phyloP scores from a whole-genome alignment of 2,329 filamentous ascomycete species.

The Epichloe uncinata region DNA sequence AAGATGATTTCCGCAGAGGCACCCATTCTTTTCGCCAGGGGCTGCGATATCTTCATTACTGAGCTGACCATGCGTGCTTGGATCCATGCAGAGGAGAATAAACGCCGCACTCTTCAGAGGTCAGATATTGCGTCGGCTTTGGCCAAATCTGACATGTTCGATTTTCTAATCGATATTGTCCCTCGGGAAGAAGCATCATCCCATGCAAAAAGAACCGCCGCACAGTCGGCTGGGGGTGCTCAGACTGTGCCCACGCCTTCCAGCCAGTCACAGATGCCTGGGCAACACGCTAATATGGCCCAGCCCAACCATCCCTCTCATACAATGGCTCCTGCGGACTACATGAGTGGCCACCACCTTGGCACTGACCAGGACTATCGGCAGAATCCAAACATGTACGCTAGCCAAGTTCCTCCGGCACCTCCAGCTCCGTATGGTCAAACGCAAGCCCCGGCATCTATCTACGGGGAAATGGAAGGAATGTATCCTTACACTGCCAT shows the following conservation, averaged over 20 bases:
- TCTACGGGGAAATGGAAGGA: constrained; percentile 69
- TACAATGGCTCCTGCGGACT: constrained; percentile 46
- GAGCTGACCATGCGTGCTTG: constrained; percentile 98
- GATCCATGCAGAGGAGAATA: constrained; percentile 99
- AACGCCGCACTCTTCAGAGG: constrained; percentile 84
- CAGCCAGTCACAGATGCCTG: constrained; percentile 37
- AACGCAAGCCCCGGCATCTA: constrained; percentile 49
- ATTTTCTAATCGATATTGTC: constrained; percentile 98
- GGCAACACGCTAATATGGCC: constrained; percentile 34
- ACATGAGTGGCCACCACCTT: constrained; percentile 51
- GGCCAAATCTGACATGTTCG: constrained; percentile 98
- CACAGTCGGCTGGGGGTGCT: constrained; percentile 31
- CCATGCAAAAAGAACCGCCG: constrained; percentile 63
- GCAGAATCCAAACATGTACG: constrained; percentile 67
- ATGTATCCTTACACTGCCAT: constrained; percentile 80
- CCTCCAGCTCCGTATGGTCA: constrained; percentile 63
- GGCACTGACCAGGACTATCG: constrained; percentile 66
- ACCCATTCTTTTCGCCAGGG: constrained; percentile 94
- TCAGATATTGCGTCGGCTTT: constrained; percentile 94
- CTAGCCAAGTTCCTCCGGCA: constrained; percentile 62
- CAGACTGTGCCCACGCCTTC: constrained; percentile 35
- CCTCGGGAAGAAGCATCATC: constrained; percentile 84
- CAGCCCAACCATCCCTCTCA: constrained; percentile 44
- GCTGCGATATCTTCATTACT: constrained; percentile 97
- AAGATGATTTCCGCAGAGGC: constrained; percentile 99